A percentile compares a stretch with the other conserved stretches of the same genome.
Conservation (phyloP, 2,329 filamentous ascomycete genomes). For the Xylaria multiplex region DNA sequence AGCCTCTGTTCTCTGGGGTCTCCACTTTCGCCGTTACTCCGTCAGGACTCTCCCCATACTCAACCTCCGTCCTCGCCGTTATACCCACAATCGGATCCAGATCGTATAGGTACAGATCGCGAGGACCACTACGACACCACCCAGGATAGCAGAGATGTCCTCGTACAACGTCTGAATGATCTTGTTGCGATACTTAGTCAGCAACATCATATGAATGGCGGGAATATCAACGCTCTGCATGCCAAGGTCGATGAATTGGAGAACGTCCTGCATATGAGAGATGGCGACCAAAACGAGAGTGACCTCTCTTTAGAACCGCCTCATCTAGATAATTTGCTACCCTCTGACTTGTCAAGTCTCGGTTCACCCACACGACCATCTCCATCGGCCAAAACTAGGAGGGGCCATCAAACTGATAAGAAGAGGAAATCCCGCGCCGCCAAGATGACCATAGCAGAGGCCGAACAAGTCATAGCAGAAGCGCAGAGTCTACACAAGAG, state of each 20-base stretch:
- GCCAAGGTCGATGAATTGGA: slow-evolving; percentile 58
- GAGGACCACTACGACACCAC: slow-evolving; percentile 43
- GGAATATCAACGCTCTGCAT: slow-evolving; percentile 52
- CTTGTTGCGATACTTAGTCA: slow-evolving; percentile 42
- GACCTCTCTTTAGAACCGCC: slow-evolving; percentile 48
- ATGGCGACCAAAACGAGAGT: slow-evolving; percentile 14
- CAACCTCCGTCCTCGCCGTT: slow-evolving; percentile 39
- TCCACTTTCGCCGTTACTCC: slow-evolving; percentile 45
- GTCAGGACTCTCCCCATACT: slow-evolving; percentile 39
- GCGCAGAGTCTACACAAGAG: slow-evolving; percentile 61
- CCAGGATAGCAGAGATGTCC: slow-evolving; percentile 55
- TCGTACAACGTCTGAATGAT: slow-evolving; percentile 55
- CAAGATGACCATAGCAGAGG: slow-evolving; percentile 41
- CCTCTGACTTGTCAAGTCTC: slow-evolving; percentile 36
- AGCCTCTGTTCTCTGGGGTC: slow-evolving; percentile 45
- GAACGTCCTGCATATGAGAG: slow-evolving; percentile 35
- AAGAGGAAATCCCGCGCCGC: slow-evolving; percentile 18
- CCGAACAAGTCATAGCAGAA: slow-evolving; percentile 51
- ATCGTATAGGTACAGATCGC: slow-evolving; percentile 31
- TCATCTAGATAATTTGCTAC: slow-evolving; percentile 41
- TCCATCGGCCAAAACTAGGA: slow-evolving; percentile 32
- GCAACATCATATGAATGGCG: slow-evolving; percentile 42
- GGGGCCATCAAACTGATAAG: background rate
- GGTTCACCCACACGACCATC: slow-evolving; percentile 35
- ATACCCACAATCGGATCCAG: slow-evolving; percentile 38